Evolutionary conservation across 495 filamentous ascomycete species (phyloP), one percentile per base, ranked within the genome.

Genomic region (Collariella sp.): DNA sequence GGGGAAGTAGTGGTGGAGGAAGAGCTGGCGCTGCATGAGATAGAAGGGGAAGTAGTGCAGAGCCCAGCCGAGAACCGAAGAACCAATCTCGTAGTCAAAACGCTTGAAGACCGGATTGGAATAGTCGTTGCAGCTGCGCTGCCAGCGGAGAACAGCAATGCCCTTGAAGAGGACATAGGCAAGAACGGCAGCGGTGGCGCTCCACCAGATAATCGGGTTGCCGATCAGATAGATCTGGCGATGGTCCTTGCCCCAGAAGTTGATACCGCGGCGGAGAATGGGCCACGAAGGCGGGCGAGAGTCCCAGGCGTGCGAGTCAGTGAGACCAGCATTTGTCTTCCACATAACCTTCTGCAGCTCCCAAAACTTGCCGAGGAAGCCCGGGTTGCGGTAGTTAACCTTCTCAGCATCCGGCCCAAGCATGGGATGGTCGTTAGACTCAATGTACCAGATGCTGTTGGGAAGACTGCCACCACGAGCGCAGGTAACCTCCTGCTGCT

Each of bases 261-360:
- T 98, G 78, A 98, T 98, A 54, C 93, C 93, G 57, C 93, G 89
- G 57, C 83, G 83, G 50, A 98, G 80, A 50, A 95, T 81, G 16
- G 93, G 93, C 93, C 93, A 98, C 18, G 89, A 91, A 15, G 83
- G 82, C 12, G 93, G 93, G 31, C 93, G 85, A 43, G 93, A 97
- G 68, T 98, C 93, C 93, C 93, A 98, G 46, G 90, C 88, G 64
- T 98, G 93, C 36, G 89, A 95, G 66, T 97, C 93, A 26, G 94
- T 87, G 51, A 98, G 81, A 26, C 93, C 94, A 31, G 93, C 93
- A 64, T 98, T 98, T 13, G 94, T 97, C 56, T 80, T 87, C 93
- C 93, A 98, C 93, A 98, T 98, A 36, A 98, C 94, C 70, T 89
- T 89, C 68, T 98, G 91, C n/a, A 98, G 76, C 72, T 98, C 93